These are phyloP conservation scores for Curvularia verruculosa DNA, from an alignment of 2,329 filamentous ascomycete genomes.

Conservation along the genomic window DNA sequence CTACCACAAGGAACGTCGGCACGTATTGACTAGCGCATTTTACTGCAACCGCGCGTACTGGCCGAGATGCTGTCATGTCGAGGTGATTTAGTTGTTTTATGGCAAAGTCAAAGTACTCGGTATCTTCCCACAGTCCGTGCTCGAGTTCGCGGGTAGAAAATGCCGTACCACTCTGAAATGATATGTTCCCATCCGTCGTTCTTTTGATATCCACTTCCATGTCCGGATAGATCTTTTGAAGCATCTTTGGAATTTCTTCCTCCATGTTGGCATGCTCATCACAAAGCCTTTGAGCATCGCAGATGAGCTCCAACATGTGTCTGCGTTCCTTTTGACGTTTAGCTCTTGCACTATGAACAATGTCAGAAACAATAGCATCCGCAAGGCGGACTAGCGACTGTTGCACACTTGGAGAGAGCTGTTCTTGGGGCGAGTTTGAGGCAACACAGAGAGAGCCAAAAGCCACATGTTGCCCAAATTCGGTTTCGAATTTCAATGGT, in stretches of 20 bases:
- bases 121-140: conserved; percentile 55
- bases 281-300: conserved; percentile 28
- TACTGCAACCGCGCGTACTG: conserved; percentile 49
- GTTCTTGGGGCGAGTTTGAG: conserved; percentile 44
- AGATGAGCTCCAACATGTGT: conserved; percentile 48
- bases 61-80: conserved; percentile 31
- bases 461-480: conserved; percentile 49
- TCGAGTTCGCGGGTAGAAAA: conserved; percentile 42
- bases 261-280: conserved; percentile 32
- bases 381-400: conserved; percentile 46
- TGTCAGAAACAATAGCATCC: conserved; percentile 51
- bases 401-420: conserved; percentile 43
- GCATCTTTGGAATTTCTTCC: conserved; percentile 34
- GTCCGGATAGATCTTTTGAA: conserved; percentile 46
- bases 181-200: conserved; percentile 29
- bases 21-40: conserved; percentile 44
- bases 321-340: conserved; percentile 51
- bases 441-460: conserved; percentile 55
- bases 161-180: conserved; percentile 32
- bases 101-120: conserved; percentile 48
- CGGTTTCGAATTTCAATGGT: conserved; percentile 49
- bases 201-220: conserved; percentile 39
- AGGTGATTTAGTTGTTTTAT: conserved; percentile 48
- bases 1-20: conserved; percentile 48
- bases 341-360: conserved; percentile 48